phyloP scores from a whole-genome alignment of 2,329 filamentous ascomycete genomes.

The Orbilia oligospora region DNA sequence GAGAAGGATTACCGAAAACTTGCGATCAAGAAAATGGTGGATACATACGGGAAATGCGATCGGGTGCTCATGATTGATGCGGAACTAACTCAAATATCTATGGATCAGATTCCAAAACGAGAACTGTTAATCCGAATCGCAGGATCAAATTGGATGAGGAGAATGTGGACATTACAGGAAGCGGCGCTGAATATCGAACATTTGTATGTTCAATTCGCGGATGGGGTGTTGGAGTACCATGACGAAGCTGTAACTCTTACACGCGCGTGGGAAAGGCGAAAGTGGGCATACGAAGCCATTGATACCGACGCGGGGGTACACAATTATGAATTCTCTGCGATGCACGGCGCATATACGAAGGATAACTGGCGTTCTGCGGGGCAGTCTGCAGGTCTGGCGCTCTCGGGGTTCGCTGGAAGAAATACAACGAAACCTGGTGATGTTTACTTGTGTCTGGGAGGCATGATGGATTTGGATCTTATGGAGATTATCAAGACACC shows the following conservation, averaged over 20 bases:
- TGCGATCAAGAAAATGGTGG: slow-evolving; percentile 56
- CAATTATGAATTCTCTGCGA: slow-evolving; percentile 33
- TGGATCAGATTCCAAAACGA: slow-evolving; percentile 38
- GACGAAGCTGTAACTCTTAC: slow-evolving; percentile 3
- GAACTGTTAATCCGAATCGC: slow-evolving; percentile 59
- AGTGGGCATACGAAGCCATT: slow-evolving; percentile 42
- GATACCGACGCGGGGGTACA: slow-evolving; percentile 29
- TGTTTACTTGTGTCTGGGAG: slow-evolving; percentile 45
- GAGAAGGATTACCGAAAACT: slow-evolving; percentile 49
- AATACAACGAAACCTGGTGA: slow-evolving; percentile 45
- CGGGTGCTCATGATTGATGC: slow-evolving; percentile 61
- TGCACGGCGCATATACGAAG: slow-evolving; percentile 31
- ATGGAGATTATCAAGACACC: slow-evolving; percentile 44
- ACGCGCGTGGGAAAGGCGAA: slow-evolving; percentile 39
- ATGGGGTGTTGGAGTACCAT: slow-evolving; percentile 39
- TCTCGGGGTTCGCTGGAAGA: slow-evolving; percentile 43
- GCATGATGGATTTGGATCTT: slow-evolving; percentile 39
- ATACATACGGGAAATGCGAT: slow-evolving; percentile 56
- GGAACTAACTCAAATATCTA: slow-evolving; percentile 46
- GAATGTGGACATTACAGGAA: slow-evolving; percentile 62
- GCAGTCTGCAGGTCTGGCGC: slow-evolving; percentile 32
- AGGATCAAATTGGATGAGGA: slow-evolving; percentile 60
- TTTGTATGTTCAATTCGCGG: slow-evolving; percentile 48
- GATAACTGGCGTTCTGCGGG: slow-evolving; percentile 9
- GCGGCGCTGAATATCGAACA: slow-evolving; percentile 55